A percentile compares a stretch with the other conserved stretches of the same genome.
Evolutionary conservation across 2,329 filamentous ascomycete genomes (phyloP).

Genomic region (Chaetomium olivaceum): DNA sequence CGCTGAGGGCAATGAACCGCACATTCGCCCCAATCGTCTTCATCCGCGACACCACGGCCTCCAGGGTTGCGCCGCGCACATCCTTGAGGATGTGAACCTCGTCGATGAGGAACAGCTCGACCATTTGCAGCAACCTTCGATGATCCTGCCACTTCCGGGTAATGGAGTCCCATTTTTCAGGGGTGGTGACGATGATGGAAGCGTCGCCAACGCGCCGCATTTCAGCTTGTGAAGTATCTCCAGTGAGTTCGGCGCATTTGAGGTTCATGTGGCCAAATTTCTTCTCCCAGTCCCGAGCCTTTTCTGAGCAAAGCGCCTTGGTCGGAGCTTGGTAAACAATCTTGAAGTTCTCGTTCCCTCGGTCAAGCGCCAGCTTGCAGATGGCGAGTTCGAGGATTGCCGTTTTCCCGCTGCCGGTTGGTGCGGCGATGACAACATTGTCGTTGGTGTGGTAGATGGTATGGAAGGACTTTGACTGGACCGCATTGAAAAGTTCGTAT

Average conservation of each 20-base stretch:
- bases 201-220: constrained; percentile 69
- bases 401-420: constrained; percentile 85
- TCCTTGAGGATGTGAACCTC: constrained; percentile 88
- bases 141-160: constrained; percentile 87
- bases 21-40: constrained; percentile 75
- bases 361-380: constrained; percentile 64
- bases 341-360: constrained; percentile 66
- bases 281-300: constrained; percentile 72
- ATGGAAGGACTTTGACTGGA: constrained; percentile 78
- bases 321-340: constrained; percentile 84
- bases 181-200: constrained; percentile 82
- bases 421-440: constrained; percentile 78
- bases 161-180: constrained; percentile 90
- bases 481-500: constrained; percentile 75
- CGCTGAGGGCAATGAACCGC: constrained; percentile 78
- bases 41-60: constrained; percentile 85
- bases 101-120: constrained; percentile 81
- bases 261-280: constrained; percentile 71
- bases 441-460: constrained; percentile 66
- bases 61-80: constrained; percentile 73
- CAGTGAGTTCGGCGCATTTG: constrained; percentile 75
- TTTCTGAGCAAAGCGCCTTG: constrained; percentile 78
- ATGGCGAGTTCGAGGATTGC: constrained; percentile 79
- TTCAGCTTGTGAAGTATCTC: constrained; percentile 71
- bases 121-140: constrained; percentile 68